These are phyloP conservation scores for Nyctanthes arbortristis DNA, from an alignment of 257 asterid species.

Conservation along the genomic window DNA sequence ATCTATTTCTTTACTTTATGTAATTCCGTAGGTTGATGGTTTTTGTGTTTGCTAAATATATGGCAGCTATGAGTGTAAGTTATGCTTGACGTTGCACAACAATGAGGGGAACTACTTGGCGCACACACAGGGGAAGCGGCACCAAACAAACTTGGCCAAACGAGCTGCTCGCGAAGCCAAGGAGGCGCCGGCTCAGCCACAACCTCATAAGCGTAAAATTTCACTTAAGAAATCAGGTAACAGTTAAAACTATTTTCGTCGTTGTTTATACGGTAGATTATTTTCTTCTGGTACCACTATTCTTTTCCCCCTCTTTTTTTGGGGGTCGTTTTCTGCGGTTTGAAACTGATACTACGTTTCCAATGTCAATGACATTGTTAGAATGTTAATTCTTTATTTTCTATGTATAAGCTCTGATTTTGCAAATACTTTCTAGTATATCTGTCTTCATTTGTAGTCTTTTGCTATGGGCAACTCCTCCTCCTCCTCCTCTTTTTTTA, in stretches of 20 bases:
- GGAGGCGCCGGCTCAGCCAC: slow-evolving; percentile 98
- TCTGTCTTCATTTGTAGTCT: neutral
- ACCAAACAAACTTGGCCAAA: slow-evolving; percentile 97
- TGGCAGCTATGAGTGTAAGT: slow-evolving; percentile 89
- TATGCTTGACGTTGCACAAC: slow-evolving; percentile 91
- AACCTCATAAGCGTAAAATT: slow-evolving; percentile 92
- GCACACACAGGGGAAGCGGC: slow-evolving; percentile 97
- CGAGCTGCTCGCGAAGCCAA: slow-evolving; percentile 98
- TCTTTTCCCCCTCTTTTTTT: neutral
- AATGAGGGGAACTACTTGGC: slow-evolving; percentile 99
- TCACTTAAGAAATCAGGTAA: slow-evolving; percentile 71
- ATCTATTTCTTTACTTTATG: neutral
- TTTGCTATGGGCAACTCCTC: no score
- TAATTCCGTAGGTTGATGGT: neutral
- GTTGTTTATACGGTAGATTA: neutral
- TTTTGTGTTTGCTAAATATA: neutral
- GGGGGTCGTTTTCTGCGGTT: neutral
- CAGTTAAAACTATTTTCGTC: neutral
- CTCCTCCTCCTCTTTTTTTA: no score
- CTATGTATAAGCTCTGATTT: neutral
- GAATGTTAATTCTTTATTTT: neutral
- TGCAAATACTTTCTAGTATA: neutral
- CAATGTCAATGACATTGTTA: neutral
- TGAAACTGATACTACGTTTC: neutral
- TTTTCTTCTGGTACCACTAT: neutral